A percentile compares a stretch with the other conserved stretches of the same genome.
Evolutionary conservation across 495 filamentous ascomycete species (phyloP).

Genomic region (Podospora bellae-mahoneyi): DNA sequence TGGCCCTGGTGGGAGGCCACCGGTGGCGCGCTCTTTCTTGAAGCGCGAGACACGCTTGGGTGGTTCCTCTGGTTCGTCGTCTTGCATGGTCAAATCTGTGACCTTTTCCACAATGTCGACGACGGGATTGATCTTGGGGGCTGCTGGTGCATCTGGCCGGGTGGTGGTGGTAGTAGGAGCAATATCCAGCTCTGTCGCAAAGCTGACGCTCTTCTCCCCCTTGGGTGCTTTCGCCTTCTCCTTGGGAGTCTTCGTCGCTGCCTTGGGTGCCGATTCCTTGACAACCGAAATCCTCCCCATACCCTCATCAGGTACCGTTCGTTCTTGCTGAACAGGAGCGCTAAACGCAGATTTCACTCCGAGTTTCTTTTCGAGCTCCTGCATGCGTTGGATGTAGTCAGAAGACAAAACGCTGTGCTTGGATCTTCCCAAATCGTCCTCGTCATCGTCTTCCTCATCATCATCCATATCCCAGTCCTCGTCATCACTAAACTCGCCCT

Average conservation of each 20-base stretch:
- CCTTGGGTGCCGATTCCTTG: constrained; percentile 2
- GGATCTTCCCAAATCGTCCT: constrained; percentile 65
- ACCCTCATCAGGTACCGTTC: constrained; percentile 22
- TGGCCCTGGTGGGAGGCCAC: constrained; percentile 30
- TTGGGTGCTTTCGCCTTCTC: background rate
- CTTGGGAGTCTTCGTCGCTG: background rate
- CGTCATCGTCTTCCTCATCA: constrained; percentile 53
- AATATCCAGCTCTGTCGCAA: constrained; percentile 73
- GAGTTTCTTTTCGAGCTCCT: constrained; percentile 72
- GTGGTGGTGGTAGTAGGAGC: constrained; percentile 33
- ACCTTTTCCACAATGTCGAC: constrained; percentile 51
- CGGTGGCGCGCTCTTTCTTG: constrained; percentile 35
- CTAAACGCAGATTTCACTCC: constrained; percentile 48
- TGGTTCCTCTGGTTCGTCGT: constrained; percentile 22
- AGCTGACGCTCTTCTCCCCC: constrained; percentile 70
- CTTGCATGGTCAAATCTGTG: constrained; percentile 40
- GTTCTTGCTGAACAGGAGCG: constrained; percentile 9
- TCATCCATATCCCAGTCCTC: constrained; percentile 52
- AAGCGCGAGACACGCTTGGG: constrained; percentile 48
- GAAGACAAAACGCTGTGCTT: constrained; percentile 60
- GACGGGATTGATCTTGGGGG: constrained; percentile 41
- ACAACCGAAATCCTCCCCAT: constrained; percentile 26
- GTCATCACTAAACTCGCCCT: constrained; percentile 57
- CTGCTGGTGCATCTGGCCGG: constrained; percentile 12
- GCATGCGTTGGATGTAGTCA: constrained; percentile 75